Evolutionary conservation across 2,329 filamentous ascomycete genomes (phyloP).

Genomic region (Rachicladosporium sp.): DNA sequence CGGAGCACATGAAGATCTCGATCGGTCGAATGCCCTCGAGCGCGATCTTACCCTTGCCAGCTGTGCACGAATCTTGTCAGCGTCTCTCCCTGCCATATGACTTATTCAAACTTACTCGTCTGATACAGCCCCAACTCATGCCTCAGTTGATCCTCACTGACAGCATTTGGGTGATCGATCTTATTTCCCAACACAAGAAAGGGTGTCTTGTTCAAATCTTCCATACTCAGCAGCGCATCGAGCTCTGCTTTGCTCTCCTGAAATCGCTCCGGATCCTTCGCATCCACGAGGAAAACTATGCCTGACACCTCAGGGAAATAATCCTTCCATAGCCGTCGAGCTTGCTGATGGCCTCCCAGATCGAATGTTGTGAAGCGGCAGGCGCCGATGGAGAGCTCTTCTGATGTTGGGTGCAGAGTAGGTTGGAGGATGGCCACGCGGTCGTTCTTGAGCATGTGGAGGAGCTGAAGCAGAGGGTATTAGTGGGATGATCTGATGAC

Average conservation of each 20-base stretch:
- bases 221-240: constrained; percentile 85
- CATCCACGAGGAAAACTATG: constrained; percentile 95
- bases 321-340: constrained; percentile 88
- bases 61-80: constrained; percentile 8
- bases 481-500: constrained; percentile 3
- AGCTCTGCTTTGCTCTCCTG: constrained; percentile 92
- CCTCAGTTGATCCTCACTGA: constrained; percentile 90
- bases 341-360: constrained; percentile 86
- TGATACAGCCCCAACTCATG: constrained; percentile 89
- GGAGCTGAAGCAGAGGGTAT: constrained; percentile 32
- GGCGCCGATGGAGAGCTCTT: constrained; percentile 85
- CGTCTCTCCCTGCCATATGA: too few relatives aligned
- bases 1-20: constrained; percentile 98
- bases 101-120: constrained; percentile 45
- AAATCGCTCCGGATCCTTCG: constrained; percentile 93
- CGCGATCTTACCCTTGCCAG: constrained; percentile 83
- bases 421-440: constrained; percentile 83
- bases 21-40: constrained; percentile 87
- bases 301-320: constrained; percentile 95
- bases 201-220: constrained; percentile 88
- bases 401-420: constrained; percentile 82
- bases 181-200: constrained; percentile 98
- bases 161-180: constrained; percentile 93
- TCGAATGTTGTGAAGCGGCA: constrained; percentile 76
- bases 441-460: constrained; percentile 97